Percentiles rank a stretch among this genome's conserved stretches.
Conservation (phyloP, 2,329 filamentous ascomycete species). For the Fusarium sarcochroum region DNA sequence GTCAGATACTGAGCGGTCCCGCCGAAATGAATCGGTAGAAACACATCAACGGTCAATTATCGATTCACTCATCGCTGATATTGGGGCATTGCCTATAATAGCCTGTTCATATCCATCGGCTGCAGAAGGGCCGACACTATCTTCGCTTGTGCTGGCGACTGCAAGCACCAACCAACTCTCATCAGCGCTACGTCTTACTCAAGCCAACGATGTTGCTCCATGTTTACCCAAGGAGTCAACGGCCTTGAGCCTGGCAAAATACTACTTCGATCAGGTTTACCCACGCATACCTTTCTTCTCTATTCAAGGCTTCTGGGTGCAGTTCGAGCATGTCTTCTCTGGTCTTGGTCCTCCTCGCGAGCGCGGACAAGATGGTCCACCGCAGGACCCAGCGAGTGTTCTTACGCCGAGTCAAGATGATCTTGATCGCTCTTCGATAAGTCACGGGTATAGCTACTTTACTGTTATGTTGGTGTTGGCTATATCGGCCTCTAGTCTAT, state of each 20-base stretch:
- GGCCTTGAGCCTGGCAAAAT: not conserved
- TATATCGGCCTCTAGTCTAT: slow-evolving; percentile 18
- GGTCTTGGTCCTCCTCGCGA: not conserved
- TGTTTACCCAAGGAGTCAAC: slow-evolving; percentile 12
- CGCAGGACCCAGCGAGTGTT: not conserved
- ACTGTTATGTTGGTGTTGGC: not conserved
- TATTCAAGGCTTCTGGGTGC: slow-evolving; percentile 18
- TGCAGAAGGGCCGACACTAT: not conserved
- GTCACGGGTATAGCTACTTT: slow-evolving; percentile 7
- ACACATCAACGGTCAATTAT: slow-evolving; percentile 9
- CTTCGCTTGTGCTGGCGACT: slow-evolving; percentile 8
- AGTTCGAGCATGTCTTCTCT: slow-evolving; percentile 21
- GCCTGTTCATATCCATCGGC: slow-evolving; percentile 8
- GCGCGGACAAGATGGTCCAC: not conserved
- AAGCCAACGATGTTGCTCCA: not conserved
- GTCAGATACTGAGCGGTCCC: not conserved
- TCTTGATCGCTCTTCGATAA: not conserved
- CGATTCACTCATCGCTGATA: slow-evolving; percentile 17
- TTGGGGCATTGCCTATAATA: slow-evolving; percentile 8
- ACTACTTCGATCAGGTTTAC: slow-evolving; percentile 10
- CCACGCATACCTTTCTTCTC: slow-evolving; percentile 24
- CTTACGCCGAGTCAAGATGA: not conserved
- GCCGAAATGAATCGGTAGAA: not conserved
- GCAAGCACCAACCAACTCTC: slow-evolving; percentile 16
- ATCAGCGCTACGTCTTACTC: not conserved